Base-by-base conservation (phyloP, 2,329 filamentous ascomycete species). In the Kalaharituber pfeilii region DNA sequence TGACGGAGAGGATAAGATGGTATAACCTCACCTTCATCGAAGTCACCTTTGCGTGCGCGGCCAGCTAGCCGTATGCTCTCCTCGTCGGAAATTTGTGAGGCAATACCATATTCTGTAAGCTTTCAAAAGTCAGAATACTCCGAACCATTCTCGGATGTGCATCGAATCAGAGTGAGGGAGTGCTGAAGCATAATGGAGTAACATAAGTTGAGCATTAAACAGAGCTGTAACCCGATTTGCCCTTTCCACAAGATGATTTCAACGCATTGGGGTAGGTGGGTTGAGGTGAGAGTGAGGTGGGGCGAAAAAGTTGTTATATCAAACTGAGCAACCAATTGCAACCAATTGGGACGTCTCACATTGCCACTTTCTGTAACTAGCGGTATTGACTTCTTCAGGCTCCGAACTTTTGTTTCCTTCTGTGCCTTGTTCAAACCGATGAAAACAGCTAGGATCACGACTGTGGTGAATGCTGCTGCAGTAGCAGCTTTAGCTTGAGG, bases 381-480 rank as follows among this genome's bases (percentile, higher is more conserved):
- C 1, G 78, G 77, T 47, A 82, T 81, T 0, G 77, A 79, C 56
- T 69, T 71, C 66, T 82, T 83, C 8, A 82, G 69, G 54, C 75
- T 69, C 39, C 72, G 70, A 4, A 81, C 65, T 28, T 74, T 72
- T 60, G 75, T 73, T 56, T 75, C 71, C 27, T 75, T 67, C 57
- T 75, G 72, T n/a, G 80, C 66, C 36, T 72, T 72, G 66, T 83
- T 80, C 61, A 78, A 80, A 20, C 77, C 76, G 13, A 83, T 67
- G 28, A 83, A 72, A 6, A 77, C 70, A n/a, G 72, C 72, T 2
- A 78, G 78, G 25, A 76, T 78, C 0, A 78, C 71, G 7, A 73
- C 75, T 18, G 78, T 79, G 0, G 79, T 82, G 13, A 78, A 69
- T 22, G 85, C 71, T 1, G 85, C 85, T 0, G 84, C 86, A 2